These are phyloP conservation scores for Phialemonium atrogriseum DNA, from an alignment of 2,329 filamentous ascomycete species.

Conservation along the genomic window DNA sequence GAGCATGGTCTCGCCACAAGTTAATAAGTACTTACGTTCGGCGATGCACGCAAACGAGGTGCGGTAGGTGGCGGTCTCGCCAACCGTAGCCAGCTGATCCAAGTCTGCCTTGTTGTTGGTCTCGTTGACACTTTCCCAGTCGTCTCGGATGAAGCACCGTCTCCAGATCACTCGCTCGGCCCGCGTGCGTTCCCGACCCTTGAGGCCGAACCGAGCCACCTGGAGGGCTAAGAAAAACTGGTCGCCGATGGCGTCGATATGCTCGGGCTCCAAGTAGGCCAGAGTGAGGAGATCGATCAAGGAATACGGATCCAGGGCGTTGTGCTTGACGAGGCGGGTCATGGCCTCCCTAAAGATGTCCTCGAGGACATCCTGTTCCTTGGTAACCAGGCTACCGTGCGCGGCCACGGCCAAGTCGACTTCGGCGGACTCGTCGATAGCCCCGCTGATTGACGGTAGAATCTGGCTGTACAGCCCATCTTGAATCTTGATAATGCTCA, in stretches of 20 bases:
- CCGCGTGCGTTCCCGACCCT: constrained; percentile 48
- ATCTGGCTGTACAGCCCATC: constrained; percentile 68
- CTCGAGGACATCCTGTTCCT: constrained; percentile 57
- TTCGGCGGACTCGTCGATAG: constrained; percentile 73
- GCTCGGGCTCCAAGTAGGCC: constrained; percentile 41
- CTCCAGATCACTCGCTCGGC: constrained; percentile 70
- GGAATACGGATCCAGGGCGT: constrained; percentile 57
- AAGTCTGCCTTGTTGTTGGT: constrained; percentile 66
- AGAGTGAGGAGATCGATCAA: constrained; percentile 75
- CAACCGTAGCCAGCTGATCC: constrained; percentile 54
- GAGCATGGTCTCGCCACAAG: neutral
- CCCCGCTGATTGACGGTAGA: constrained; percentile 55
- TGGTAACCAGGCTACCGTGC: constrained; percentile 47
- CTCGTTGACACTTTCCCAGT: constrained; percentile 75
- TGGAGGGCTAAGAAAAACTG: constrained; percentile 71
- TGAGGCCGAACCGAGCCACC: constrained; percentile 46
- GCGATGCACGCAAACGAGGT: constrained; percentile 58
- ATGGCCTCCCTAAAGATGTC: constrained; percentile 66
- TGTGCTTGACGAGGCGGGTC: constrained; percentile 60
- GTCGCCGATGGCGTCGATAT: constrained; percentile 44
- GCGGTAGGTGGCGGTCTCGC: constrained; percentile 58
- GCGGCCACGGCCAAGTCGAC: constrained; percentile 66
- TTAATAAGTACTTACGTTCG: constrained; percentile 44
- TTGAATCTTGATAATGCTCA: constrained; percentile 70
- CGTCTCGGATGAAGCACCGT: constrained; percentile 71